These are phyloP conservation scores for Triticum aestivum DNA, from an alignment of 176 grass and related monocot species.

Conservation along the genomic window IWGSC_CS_RefSeq_v2.1 NC_057804.1:30845803-30846302, in stretches of 20 bases:
- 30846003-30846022: neutral
- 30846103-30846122: neutral
- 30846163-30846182: slow-evolving; percentile 28
- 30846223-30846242: slow-evolving; percentile 28
- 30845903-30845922: neutral
- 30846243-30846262: neutral
- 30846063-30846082: neutral
- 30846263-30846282: slow-evolving; percentile 29
- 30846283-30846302: neutral
- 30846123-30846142: neutral
- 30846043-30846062: slow-evolving; percentile 13
- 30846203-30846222: slow-evolving; percentile 16
- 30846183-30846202: neutral
- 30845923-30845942: neutral
- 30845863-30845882: neutral
- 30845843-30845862: neutral
- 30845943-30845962: neutral
- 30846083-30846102: slow-evolving; percentile 16
- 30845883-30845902: neutral
- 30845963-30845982: neutral
- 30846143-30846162: neutral
- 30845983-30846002: neutral
- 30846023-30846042: neutral
- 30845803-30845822: neutral
- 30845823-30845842: neutral